Evolutionary conservation across 352 stramenopile genomes (phyloP), one percentile per base, ranked within the genome.

Genomic region (Globisporangium irregulare): DNA sequence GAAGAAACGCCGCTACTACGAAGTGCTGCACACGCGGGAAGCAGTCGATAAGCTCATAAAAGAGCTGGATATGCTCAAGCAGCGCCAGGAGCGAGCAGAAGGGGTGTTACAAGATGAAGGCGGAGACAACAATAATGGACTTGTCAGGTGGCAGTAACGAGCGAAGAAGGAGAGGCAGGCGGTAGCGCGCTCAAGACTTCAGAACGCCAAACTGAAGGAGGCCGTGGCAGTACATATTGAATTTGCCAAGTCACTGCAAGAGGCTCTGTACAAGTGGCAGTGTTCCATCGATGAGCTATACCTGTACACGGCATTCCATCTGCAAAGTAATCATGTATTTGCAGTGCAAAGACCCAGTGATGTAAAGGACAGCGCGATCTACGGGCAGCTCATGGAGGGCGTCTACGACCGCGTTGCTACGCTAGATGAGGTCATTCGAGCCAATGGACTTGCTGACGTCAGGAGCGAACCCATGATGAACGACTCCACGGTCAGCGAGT

Each of bases 141-240:
- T 4, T 24, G 10, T 29, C 1, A 15, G 75, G 0, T 82, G 72
- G 77, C 70, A 79, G 50, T 66, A 70, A 3, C 78, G 78, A 41
- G 77, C 80, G 1, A 78, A 76, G 62, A 67, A 75, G 4, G 76
- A 84, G 57, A 61, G 64, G 22, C 70, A 76, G 10, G 74, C 76
- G 43, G 77, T 75, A 51, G 61, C 70, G 4, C 76, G 75, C 36
- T 66, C 76, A 4, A 70, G 78, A 38, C 64, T 82, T 38, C 74
- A 87, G 63, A 86, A 86, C 50, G 62, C 62, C 1, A 84, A 84
- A 60, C 69, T 87, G 36, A 68, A 71, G 1, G 69, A 82, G 29
- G 71, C 76, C 59, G 70, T 81, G 41, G 66, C 84, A 64, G 77
- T 59, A 4, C 76, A 87, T 51, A 76, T 81, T 57, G 70, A 73